These are phyloP conservation scores for Aspergillus bertholletiae DNA, from an alignment of 495 filamentous ascomycete species.

Conservation along the genomic window DNA sequence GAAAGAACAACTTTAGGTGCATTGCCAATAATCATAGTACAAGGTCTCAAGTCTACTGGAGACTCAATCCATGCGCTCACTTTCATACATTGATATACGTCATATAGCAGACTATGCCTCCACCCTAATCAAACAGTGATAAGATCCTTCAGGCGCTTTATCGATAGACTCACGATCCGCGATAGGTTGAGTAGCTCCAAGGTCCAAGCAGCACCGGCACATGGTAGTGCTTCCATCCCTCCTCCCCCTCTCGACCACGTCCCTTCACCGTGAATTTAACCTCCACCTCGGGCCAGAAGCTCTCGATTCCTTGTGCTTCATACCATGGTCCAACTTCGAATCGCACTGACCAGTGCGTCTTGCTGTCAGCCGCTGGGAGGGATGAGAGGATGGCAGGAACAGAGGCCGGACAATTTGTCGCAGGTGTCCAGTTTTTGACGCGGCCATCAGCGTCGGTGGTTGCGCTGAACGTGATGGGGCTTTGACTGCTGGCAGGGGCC, in stretches of 20 bases:
- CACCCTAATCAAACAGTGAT: conserved; percentile 3
- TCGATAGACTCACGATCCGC: conserved; percentile 51
- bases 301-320: conserved; percentile 61
- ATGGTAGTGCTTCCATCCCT: conserved; percentile 77
- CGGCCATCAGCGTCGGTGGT: conserved; percentile 84
- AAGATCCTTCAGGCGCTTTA: conserved; percentile 5
- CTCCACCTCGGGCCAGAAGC: conserved; percentile 91
- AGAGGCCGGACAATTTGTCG: conserved; percentile 40
- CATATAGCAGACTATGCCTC: not conserved
- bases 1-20: not conserved
- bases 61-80: not conserved
- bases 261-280: conserved; percentile 74
- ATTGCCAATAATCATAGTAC: too few relatives aligned
- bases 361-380: conserved; percentile 33
- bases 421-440: conserved; percentile 70
- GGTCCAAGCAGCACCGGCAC: conserved; percentile 86
- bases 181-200: conserved; percentile 90
- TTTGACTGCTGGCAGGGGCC: conserved; percentile 22
- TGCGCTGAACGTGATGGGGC: conserved; percentile 52
- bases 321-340: conserved; percentile 81
- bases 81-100: not conserved
- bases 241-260: conserved; percentile 51
- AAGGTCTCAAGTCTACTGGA: not conserved
- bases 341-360: conserved; percentile 64
- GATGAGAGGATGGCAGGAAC: conserved; percentile 48